Evolutionary conservation across 805 yeast genomes (phyloP).

Genomic region (Yarrowia divulgata): DNA sequence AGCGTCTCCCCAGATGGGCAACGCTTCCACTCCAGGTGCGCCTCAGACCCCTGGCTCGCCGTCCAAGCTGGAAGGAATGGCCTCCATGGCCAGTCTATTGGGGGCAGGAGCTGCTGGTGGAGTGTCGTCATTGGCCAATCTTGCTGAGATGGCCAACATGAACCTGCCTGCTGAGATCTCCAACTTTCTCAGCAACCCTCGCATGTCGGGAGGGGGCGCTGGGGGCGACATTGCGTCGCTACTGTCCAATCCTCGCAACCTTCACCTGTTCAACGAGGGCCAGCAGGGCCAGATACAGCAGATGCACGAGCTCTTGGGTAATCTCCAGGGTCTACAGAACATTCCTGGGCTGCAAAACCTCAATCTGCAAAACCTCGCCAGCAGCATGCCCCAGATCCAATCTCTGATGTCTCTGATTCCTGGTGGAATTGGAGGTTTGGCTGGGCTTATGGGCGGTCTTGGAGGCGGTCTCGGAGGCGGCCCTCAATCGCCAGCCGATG

Average conservation of each 20-base stretch:
- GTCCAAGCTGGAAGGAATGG: slow-evolving; percentile 32
- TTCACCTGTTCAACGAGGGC: slow-evolving; percentile 28
- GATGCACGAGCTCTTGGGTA: slow-evolving; percentile 36
- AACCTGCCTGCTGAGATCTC: slow-evolving; percentile 19
- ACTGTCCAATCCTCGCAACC: slow-evolving; percentile 33
- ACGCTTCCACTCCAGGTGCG: background rate
- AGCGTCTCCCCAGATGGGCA: slow-evolving; percentile 24
- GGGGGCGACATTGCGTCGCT: slow-evolving; percentile 30
- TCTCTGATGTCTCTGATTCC: slow-evolving; percentile 37
- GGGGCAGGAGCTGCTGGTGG: slow-evolving; percentile 33
- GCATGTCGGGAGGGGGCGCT: slow-evolving; percentile 14
- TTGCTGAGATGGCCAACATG: slow-evolving; percentile 35
- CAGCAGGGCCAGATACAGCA: slow-evolving; percentile 37
- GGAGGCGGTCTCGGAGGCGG: slow-evolving; percentile 28
- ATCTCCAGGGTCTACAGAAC: slow-evolving; percentile 28
- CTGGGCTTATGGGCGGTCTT: slow-evolving; percentile 30
- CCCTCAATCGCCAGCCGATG: background rate
- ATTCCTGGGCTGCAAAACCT: slow-evolving; percentile 25
- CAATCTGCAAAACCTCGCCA: slow-evolving; percentile 28
- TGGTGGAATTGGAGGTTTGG: slow-evolving; percentile 35
- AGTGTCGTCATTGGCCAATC: slow-evolving; percentile 9
- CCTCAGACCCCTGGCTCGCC: slow-evolving; percentile 28
- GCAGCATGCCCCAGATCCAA: slow-evolving; percentile 36
- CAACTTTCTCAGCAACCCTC: slow-evolving; percentile 28
- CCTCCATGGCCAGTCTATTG: slow-evolving; percentile 23